Conservation (phyloP, 768 basidiomycete genomes). For the Coprinellus aureogranulatus region DNA sequence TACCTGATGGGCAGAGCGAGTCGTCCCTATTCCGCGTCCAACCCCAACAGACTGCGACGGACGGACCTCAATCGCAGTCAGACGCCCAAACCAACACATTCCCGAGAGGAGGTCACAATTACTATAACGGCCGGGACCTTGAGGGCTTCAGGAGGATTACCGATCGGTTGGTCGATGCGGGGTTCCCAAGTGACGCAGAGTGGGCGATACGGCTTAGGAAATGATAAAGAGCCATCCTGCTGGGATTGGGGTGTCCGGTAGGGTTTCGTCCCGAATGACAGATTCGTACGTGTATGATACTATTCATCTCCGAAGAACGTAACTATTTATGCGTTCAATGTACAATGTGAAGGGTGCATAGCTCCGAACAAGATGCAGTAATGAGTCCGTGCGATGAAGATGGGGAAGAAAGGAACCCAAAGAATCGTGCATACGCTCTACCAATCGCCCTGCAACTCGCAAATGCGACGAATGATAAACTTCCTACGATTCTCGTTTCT, state of each 20-base stretch:
- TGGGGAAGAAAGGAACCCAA: not conserved
- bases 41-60: not conserved
- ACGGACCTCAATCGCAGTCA: not conserved
- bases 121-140: slow-evolving; percentile 55
- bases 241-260: too few relatives aligned
- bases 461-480: not conserved
- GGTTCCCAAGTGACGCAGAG: not conserved
- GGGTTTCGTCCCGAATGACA: too few relatives aligned
- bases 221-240: too few relatives aligned
- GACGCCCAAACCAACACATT: not conserved
- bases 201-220: not conserved
- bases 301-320: too few relatives aligned
- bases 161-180: not conserved
- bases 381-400: not conserved
- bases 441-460: slow-evolving; percentile 1
- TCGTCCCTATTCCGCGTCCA: slow-evolving; percentile 40
- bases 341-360: too few relatives aligned
- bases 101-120: slow-evolving; percentile 54
- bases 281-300: too few relatives aligned
- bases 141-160: slow-evolving; percentile 27
- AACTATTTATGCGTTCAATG: too few relatives aligned
- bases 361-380: not conserved
- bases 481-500: not conserved
- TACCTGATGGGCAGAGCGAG: slow-evolving; percentile 46
- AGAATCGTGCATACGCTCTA: too few relatives aligned